Conservation (phyloP, 2,329 filamentous ascomycete genomes). For the Hortaea sp. region DNA sequence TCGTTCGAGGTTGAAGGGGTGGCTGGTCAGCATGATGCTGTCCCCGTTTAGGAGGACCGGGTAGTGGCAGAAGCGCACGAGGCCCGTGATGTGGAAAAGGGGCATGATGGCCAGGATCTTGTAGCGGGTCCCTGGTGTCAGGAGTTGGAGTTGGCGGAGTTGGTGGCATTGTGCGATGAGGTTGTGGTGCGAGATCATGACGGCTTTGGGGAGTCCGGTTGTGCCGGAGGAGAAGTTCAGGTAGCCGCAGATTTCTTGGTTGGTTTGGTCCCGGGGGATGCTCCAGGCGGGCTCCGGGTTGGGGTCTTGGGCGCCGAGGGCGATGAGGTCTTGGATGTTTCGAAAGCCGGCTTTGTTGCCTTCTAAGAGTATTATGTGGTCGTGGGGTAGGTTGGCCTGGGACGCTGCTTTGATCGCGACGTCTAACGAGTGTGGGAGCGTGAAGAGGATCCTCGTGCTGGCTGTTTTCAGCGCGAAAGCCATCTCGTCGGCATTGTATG, state of each 20-base stretch:
- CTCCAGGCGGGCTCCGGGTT: constrained; percentile 37
- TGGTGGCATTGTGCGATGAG: constrained; percentile 53
- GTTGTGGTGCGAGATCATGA: constrained; percentile 35
- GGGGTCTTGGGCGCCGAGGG: constrained; percentile 24
- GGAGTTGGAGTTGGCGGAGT: constrained; percentile 34
- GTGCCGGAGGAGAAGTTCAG: constrained; percentile 36
- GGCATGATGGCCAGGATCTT: constrained; percentile 47
- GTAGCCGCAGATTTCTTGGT: constrained; percentile 42
- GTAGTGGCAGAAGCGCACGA: constrained; percentile 52
- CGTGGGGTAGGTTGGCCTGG: constrained; percentile 40
- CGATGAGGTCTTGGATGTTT: constrained; percentile 34
- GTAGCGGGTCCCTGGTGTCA: constrained; percentile 38
- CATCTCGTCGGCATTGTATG: constrained; percentile 58
- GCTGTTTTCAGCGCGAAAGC: constrained; percentile 50
- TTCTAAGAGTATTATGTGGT: constrained; percentile 45
- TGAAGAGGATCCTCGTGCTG: constrained; percentile 47
- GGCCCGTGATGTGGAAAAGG: constrained; percentile 50
- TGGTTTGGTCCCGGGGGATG: constrained; percentile 41
- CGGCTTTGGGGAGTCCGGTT: constrained; percentile 36
- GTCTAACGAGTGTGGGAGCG: constrained; percentile 41
- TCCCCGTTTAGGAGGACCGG: constrained; percentile 52
- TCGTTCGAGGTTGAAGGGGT: constrained; percentile 49
- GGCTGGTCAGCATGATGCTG: constrained; percentile 53
- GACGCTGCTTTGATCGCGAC: constrained; percentile 44
- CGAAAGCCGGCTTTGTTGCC: constrained; percentile 39